Percentiles rank a stretch among this genome's conserved stretches.
These are phyloP conservation scores for Isatis lusitanica DNA, from an alignment of 441 rosid genomes.

Conservation along the genomic window DNA sequence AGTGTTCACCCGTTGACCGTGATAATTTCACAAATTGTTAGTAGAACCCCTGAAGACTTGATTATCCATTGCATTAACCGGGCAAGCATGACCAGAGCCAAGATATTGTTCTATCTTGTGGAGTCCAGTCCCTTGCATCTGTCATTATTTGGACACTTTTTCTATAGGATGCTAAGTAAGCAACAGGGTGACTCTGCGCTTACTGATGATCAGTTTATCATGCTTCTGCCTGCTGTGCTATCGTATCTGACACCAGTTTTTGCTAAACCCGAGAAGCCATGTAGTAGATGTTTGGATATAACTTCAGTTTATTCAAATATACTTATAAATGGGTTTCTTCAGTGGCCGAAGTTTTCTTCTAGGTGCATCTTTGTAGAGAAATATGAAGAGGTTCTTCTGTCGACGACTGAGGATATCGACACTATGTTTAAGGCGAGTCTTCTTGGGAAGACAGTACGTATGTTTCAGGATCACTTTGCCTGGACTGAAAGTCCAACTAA, in stretches of 20 bases:
- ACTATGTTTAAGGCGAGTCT: conserved; percentile 58
- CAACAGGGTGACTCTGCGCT: conserved; percentile 38
- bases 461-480: conserved; percentile 62
- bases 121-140: conserved; percentile 77
- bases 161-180: conserved; percentile 42
- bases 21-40: conserved; percentile 52
- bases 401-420: conserved; percentile 57
- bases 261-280: conserved; percentile 51
- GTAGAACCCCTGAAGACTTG: conserved; percentile 62
- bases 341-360: conserved; percentile 71
- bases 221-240: conserved; percentile 75
- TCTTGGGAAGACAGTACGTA: conserved; percentile 70
- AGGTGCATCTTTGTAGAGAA: conserved; percentile 60
- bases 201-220: conserved; percentile 58
- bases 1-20: conserved; percentile 62
- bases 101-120: conserved; percentile 60
- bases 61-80: conserved; percentile 57
- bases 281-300: conserved; percentile 41
- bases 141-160: conserved; percentile 62
- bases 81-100: conserved; percentile 59
- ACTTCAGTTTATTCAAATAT: conserved; percentile 60
- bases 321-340: conserved; percentile 53
- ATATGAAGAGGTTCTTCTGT: conserved; percentile 46
- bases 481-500: conserved; percentile 49
- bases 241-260: conserved; percentile 53